Evolutionary conservation across 371 early-diverging fungal genomes (phyloP).

Genomic region (Rhizomucor pusillus): DNA sequence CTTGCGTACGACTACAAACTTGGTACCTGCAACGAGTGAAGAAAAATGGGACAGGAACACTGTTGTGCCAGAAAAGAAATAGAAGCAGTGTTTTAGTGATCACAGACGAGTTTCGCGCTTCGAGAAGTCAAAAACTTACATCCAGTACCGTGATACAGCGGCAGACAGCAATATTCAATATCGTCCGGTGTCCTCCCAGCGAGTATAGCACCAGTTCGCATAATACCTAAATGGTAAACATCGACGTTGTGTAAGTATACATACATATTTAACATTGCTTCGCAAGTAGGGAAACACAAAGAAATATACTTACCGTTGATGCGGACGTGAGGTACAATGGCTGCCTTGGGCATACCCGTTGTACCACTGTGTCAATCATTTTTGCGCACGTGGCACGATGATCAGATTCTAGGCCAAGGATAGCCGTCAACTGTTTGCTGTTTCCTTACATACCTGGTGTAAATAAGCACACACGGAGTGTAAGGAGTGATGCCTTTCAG

Average conservation of each 20-base stretch:
- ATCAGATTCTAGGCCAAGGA: too few species aligned
- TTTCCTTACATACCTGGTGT: conserved; percentile 28
- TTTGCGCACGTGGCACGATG: background rate
- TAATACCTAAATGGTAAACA: conserved; percentile 10
- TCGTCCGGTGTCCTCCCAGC: conserved; percentile 9
- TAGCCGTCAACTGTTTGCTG: too few species aligned
- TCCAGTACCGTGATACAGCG: conserved; percentile 49
- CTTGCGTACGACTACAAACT: conserved; percentile 43
- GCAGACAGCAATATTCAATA: conserved; percentile 39
- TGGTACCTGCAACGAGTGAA: conserved; percentile 29
- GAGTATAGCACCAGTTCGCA: background rate
- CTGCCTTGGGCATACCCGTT: conserved; percentile 20
- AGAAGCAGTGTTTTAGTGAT: background rate
- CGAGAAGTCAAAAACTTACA: conserved; percentile 15
- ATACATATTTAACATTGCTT: too few species aligned
- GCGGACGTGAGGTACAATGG: conserved; percentile 13
- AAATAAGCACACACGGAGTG: conserved; percentile 40
- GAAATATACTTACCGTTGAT: conserved; percentile 7
- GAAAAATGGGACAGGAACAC: conserved; percentile 25
- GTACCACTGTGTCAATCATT: conserved; percentile 7
- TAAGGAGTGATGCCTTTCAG: conserved; percentile 17
- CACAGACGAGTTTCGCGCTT: too few species aligned
- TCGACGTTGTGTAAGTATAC: too few species aligned
- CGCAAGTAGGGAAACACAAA: too few species aligned
- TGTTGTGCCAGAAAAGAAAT: background rate